A percentile compares a stretch with the other conserved stretches of the same genome.
Conservation (phyloP, 495 filamentous ascomycete genomes). For the Chaetomidium leptoderma region DNA sequence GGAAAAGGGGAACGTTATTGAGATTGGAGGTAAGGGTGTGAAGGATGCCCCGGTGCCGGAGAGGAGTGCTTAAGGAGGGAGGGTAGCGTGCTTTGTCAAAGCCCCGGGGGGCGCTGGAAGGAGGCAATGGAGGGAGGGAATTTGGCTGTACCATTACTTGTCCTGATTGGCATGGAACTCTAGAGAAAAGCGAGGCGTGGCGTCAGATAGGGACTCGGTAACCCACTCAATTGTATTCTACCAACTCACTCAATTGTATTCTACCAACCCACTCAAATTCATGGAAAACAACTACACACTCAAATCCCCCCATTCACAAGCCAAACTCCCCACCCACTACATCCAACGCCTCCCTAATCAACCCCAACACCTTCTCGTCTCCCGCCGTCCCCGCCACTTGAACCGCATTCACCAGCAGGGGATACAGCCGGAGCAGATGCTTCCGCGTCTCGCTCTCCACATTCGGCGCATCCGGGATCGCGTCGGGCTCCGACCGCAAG, state of each 20-base stretch:
- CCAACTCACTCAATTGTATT: slow-evolving; percentile 3
- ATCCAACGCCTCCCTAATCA: slow-evolving; percentile 56
- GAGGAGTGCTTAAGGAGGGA: not conserved
- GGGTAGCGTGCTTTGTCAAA: not conserved
- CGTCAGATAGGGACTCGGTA: not conserved
- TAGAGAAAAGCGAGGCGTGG: slow-evolving; percentile 2
- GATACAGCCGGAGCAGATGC: slow-evolving; percentile 79
- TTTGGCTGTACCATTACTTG: slow-evolving; percentile 9
- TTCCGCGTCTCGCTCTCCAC: slow-evolving; percentile 53
- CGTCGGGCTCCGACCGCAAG: slow-evolving; percentile 64
- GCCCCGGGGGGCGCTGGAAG: not conserved
- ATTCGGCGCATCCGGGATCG: slow-evolving; percentile 61
- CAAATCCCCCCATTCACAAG: too few species aligned
- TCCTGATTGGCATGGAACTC: not conserved
- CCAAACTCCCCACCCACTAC: slow-evolving; percentile 67
- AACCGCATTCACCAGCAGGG: slow-evolving; percentile 67
- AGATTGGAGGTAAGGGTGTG: not conserved
- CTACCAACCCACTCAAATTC: not conserved
- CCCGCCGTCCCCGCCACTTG: slow-evolving; percentile 61
- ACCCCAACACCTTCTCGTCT: slow-evolving; percentile 57
- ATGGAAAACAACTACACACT: not conserved
- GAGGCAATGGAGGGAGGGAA: not conserved
- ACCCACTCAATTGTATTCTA: slow-evolving; percentile 4
- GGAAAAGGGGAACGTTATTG: slow-evolving; percentile 23
- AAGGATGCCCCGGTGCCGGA: not conserved